These are phyloP conservation scores for Leishmania martiniquensis DNA, from an alignment of 208 protist species.

Conservation along the genomic window DNA sequence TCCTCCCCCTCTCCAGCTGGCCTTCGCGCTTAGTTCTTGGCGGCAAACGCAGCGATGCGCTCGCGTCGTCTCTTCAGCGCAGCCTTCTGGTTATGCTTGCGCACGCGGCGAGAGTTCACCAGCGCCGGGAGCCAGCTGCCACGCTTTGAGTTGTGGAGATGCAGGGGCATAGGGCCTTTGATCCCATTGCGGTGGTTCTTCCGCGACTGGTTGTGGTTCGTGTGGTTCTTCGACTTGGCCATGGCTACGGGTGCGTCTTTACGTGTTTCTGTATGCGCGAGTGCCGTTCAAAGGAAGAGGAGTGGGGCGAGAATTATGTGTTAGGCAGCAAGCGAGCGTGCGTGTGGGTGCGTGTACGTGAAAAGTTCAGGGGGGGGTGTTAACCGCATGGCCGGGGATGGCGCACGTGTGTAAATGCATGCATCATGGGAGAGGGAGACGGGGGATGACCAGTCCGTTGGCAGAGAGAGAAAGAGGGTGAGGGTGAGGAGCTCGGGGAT, in stretches of 20 bases:
- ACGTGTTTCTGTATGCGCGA: slow-evolving; percentile 19
- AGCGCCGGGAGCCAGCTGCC: slow-evolving; percentile 81
- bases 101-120: slow-evolving; percentile 82
- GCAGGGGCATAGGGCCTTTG: slow-evolving; percentile 75
- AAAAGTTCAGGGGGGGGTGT: background rate
- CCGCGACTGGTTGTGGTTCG: slow-evolving; percentile 93
- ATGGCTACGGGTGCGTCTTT: slow-evolving; percentile 39
- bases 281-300: slow-evolving; percentile 4
- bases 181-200: slow-evolving; percentile 95
- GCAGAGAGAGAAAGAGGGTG: background rate
- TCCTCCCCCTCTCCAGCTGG: background rate
- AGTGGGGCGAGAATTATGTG: background rate
- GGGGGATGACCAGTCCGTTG: background rate
- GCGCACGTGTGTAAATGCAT: background rate
- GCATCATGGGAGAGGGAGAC: background rate
- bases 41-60: slow-evolving; percentile 61
- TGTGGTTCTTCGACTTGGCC: slow-evolving; percentile 96
- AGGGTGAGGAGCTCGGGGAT: background rate
- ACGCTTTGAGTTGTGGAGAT: slow-evolving; percentile 82
- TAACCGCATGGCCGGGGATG: background rate
- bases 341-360: background rate
- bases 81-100: slow-evolving; percentile 91
- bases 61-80: slow-evolving; percentile 75
- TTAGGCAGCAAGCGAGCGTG: background rate
- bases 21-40: slow-evolving; percentile 36